Percentiles rank a stretch among this genome's conserved stretches.
Conservation (phyloP, 1,284 basidiomycete genomes). For the Sphagnurus paluster region DNA sequence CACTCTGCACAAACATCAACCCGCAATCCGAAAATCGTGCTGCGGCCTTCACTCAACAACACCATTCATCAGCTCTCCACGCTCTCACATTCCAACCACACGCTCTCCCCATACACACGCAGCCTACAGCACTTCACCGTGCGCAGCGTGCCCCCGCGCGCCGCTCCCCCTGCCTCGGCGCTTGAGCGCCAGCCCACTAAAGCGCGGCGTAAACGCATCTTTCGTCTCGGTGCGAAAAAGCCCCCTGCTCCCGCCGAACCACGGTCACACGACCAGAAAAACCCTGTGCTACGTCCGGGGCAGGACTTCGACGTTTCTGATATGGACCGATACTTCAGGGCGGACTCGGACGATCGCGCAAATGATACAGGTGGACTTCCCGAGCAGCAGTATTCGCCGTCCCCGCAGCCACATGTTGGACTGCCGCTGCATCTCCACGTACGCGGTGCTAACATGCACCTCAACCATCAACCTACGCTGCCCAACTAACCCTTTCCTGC, state of each 20-base stretch:
- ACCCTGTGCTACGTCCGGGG: slow-evolving; percentile 10
- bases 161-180: slow-evolving; percentile 20
- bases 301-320: slow-evolving; percentile 68
- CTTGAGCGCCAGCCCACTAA: slow-evolving; percentile 60
- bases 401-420: no score
- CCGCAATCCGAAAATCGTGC: slow-evolving; percentile 60
- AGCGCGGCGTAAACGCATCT: slow-evolving; percentile 76
- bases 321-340: slow-evolving; percentile 76
- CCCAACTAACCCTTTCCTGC: no score
- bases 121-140: slow-evolving; percentile 89
- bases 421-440: no score
- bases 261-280: slow-evolving; percentile 5
- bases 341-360: slow-evolving; percentile 19
- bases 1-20: slow-evolving; percentile 28
- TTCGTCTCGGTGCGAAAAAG: slow-evolving; percentile 52
- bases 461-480: no score
- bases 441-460: no score
- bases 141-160: slow-evolving; percentile 72
- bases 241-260: slow-evolving; percentile 19
- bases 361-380: no score
- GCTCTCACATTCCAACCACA: slow-evolving; percentile 85
- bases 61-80: slow-evolving; percentile 82
- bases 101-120: slow-evolving; percentile 87
- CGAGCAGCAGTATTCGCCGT: no score
- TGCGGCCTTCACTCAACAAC: slow-evolving; percentile 69